A percentile compares a stretch with the other conserved stretches of the same genome.
phyloP scores from a whole-genome alignment of 2,329 filamentous ascomycete genomes.

The Phialocephala subalpina region DNA sequence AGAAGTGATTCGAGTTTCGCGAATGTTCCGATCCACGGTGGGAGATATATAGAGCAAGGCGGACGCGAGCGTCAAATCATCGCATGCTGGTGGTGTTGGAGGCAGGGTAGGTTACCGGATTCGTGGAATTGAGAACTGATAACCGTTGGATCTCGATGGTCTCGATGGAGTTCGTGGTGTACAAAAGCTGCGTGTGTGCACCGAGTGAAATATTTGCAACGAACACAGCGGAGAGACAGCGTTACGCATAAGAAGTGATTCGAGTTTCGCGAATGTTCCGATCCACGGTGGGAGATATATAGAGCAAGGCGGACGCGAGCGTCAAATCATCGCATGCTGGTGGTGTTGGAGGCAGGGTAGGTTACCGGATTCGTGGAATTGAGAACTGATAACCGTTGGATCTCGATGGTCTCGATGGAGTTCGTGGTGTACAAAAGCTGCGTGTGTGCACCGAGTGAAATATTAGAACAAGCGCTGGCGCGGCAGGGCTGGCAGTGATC shows the following conservation, averaged over 20 bases:
- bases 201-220: neutral
- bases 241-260: neutral
- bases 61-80: neutral
- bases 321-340: neutral
- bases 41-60: constrained; percentile 4
- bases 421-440: neutral
- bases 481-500: neutral
- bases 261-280: neutral
- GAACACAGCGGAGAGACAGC: neutral
- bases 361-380: neutral
- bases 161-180: neutral
- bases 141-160: constrained; percentile 5
- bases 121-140: neutral
- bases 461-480: neutral
- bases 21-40: neutral
- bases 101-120: constrained; percentile 1
- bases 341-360: neutral
- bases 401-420: neutral
- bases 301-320: neutral
- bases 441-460: neutral
- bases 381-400: neutral
- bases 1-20: neutral
- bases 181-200: neutral
- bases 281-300: neutral
- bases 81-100: neutral